Evolutionary conservation across 2,329 filamentous ascomycete genomes (phyloP).

Genomic region (Diaporthe capsici): DNA sequence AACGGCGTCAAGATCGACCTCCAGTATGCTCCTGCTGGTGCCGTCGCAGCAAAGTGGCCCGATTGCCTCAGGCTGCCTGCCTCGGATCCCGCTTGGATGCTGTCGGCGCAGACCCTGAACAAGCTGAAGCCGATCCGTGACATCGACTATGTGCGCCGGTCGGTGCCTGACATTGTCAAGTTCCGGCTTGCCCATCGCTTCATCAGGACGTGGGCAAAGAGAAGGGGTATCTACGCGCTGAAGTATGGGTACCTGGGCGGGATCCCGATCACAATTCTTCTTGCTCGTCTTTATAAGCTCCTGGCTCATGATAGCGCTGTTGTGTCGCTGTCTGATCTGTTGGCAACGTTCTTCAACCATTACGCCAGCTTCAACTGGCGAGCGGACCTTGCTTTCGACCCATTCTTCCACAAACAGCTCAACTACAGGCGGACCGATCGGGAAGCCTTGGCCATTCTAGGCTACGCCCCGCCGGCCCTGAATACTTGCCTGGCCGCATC

Average conservation of each 20-base stretch:
- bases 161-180: conserved; percentile 69
- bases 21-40: conserved; percentile 74
- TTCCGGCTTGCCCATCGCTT: conserved; percentile 72
- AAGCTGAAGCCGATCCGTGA: conserved; percentile 77
- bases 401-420: conserved; percentile 66
- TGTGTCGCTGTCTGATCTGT: conserved; percentile 64
- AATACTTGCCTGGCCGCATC: conserved; percentile 72
- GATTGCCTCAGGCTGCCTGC: conserved; percentile 61
- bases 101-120: conserved; percentile 68
- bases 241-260: conserved; percentile 77
- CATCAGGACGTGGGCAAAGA: conserved; percentile 73
- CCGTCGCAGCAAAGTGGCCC: conserved; percentile 68
- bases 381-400: conserved; percentile 68
- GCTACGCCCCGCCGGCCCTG: conserved; percentile 72
- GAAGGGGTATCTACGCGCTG: conserved; percentile 74
- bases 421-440: conserved; percentile 68
- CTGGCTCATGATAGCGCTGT: conserved; percentile 54
- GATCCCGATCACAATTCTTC: conserved; percentile 74
- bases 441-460: conserved; percentile 75
- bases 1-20: conserved; percentile 71
- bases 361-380: conserved; percentile 74
- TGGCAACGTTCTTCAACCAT: conserved; percentile 73
- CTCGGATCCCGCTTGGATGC: conserved; percentile 66
- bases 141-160: conserved; percentile 70
- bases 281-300: conserved; percentile 72